phyloP scores from a whole-genome alignment of 23 red algal species.

The Cyanidioschyzon merolae region DNA sequence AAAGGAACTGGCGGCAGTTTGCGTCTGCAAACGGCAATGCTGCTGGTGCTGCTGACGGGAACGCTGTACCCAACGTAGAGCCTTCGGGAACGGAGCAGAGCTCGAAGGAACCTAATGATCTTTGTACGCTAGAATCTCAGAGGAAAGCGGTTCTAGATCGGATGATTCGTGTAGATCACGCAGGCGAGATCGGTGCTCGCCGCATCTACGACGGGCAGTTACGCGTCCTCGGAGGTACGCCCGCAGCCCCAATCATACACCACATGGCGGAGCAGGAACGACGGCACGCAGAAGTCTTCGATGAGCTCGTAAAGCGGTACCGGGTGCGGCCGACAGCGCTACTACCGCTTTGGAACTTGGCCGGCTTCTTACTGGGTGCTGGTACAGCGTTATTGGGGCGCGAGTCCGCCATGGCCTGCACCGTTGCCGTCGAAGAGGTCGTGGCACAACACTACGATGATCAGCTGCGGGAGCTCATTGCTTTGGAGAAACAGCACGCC shows the following conservation, averaged over 20 bases:
- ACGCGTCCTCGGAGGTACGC: constrained; percentile 54
- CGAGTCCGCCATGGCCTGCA: constrained; percentile 96
- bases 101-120: no score
- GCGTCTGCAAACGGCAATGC: no score
- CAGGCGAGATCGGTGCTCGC: constrained; percentile 88
- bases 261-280: constrained; percentile 95
- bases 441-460: constrained; percentile 93
- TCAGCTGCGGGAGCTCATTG: constrained; percentile 60
- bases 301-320: constrained; percentile 42
- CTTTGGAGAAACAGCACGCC: background rate
- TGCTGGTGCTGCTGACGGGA: no score
- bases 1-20: no score
- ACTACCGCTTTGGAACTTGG: constrained; percentile 82
- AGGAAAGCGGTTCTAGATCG: constrained; percentile 34
- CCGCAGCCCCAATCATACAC: constrained; percentile 58
- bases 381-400: constrained; percentile 74
- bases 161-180: constrained; percentile 92
- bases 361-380: constrained; percentile 70
- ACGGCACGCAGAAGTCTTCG: constrained; percentile 65
- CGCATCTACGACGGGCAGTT: constrained; percentile 94
- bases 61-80: no score
- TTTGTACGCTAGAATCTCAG: no score
- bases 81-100: no score
- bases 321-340: constrained; percentile 82
- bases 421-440: constrained; percentile 96